Conservation (phyloP, 2,329 filamentous ascomycete species). For the Penicillium aurantiogriseum region DNA sequence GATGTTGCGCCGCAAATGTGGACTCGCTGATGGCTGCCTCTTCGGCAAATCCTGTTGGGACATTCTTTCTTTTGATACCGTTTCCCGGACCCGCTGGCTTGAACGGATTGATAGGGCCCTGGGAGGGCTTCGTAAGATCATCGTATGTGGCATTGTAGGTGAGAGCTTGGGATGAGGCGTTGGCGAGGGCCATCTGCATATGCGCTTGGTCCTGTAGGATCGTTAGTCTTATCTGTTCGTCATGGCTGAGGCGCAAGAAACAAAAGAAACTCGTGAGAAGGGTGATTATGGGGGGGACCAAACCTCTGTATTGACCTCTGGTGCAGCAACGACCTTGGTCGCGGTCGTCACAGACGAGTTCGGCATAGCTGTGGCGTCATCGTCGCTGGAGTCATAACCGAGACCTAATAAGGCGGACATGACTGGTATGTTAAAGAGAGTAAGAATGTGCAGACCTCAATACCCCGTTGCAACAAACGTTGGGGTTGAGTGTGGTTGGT, state of each 20-base stretch:
- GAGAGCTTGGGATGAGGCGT: constrained; percentile 51
- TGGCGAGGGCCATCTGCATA: constrained; percentile 53
- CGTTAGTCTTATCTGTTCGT: constrained; percentile 37
- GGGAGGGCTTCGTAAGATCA: constrained; percentile 63
- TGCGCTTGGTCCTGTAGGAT: constrained; percentile 49
- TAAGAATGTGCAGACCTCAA: constrained; percentile 5
- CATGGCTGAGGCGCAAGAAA: neutral
- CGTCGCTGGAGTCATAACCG: constrained; percentile 51
- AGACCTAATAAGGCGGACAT: constrained; percentile 48
- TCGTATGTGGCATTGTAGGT: constrained; percentile 64
- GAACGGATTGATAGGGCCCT: constrained; percentile 75
- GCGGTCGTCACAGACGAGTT: constrained; percentile 31
- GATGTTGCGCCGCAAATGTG: constrained; percentile 83
- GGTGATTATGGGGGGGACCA: constrained; percentile 41
- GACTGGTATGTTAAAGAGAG: constrained; percentile 5
- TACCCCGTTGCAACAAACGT: constrained; percentile 1
- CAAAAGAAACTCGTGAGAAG: neutral
- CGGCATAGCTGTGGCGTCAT: constrained; percentile 37
- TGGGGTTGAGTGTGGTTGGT: constrained; percentile 7
- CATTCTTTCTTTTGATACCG: constrained; percentile 71
- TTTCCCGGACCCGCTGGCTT: constrained; percentile 56
- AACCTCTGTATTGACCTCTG: constrained; percentile 57
- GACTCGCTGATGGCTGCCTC: constrained; percentile 89
- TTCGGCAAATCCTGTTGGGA: constrained; percentile 80
- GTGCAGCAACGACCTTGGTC: constrained; percentile 48